Percentiles rank a stretch among this genome's conserved stretches.
Evolutionary conservation across 1,284 basidiomycete genomes (phyloP).

Genomic region (Meira nashicola): DNA sequence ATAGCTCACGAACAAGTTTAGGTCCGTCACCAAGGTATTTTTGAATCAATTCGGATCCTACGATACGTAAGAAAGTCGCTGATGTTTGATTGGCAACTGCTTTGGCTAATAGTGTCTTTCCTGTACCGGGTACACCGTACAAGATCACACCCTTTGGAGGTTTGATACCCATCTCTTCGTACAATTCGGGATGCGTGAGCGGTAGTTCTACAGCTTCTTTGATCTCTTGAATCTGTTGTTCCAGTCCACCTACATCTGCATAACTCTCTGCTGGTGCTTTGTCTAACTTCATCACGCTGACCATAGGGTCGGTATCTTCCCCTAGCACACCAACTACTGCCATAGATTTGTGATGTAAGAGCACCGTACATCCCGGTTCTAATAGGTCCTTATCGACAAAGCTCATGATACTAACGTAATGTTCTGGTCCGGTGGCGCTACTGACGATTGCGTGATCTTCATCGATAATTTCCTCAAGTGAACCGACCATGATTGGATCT

Average conservation of each 20-base stretch:
- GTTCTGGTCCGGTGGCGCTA: slow-evolving; percentile 89
- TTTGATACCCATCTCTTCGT: slow-evolving; percentile 99
- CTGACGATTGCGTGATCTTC: slow-evolving; percentile 99
- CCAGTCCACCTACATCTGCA: slow-evolving; percentile 94
- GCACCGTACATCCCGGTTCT: slow-evolving; percentile 90
- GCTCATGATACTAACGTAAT: slow-evolving; percentile 96
- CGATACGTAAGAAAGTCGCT: slow-evolving; percentile 94
- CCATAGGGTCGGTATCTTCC: slow-evolving; percentile 95
- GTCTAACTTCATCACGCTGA: slow-evolving; percentile 90
- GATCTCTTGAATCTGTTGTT: slow-evolving; percentile 96
- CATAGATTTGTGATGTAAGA: slow-evolving; percentile 94
- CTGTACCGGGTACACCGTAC: slow-evolving; percentile 96
- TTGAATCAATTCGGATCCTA: slow-evolving; percentile 96
- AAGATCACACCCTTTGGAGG: slow-evolving; percentile 99
- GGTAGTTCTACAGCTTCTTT: slow-evolving; percentile 99
- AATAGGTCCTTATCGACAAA: slow-evolving; percentile 98
- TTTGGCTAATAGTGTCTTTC: slow-evolving; percentile 95
- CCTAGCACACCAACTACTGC: slow-evolving; percentile 91
- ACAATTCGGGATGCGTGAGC: slow-evolving; percentile 93
- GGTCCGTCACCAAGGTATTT: slow-evolving; percentile 92
- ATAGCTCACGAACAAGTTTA: slow-evolving; percentile 56
- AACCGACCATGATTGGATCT: slow-evolving; percentile 92
- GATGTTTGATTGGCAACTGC: slow-evolving; percentile 99
- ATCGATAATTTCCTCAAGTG: slow-evolving; percentile 98
- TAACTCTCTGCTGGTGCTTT: slow-evolving; percentile 99